Evolutionary conservation across 2,329 filamentous ascomycete species (phyloP).

Genomic region (Fusarium sp.): DNA sequence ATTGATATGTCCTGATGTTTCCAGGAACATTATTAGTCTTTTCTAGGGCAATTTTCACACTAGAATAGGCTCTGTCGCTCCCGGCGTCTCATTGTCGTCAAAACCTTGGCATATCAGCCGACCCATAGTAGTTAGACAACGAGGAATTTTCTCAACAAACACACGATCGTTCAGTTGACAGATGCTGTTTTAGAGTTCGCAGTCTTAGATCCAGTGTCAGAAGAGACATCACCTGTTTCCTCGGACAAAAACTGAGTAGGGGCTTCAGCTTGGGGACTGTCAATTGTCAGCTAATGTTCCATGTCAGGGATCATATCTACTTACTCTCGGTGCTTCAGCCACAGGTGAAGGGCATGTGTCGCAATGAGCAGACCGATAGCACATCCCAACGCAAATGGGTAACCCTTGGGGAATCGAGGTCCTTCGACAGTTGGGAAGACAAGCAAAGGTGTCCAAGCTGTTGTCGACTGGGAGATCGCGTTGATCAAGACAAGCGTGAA

Average conservation of each 20-base stretch:
- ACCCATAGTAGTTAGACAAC: too few relatives aligned
- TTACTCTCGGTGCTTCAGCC: conserved; percentile 39
- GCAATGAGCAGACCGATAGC: conserved; percentile 46
- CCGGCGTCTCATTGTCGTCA: rapidly evolving
- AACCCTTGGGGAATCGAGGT: conserved; percentile 56
- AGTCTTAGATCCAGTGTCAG: not conserved
- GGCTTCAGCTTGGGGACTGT: not conserved
- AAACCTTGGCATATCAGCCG: too few relatives aligned
- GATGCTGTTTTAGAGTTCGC: not conserved
- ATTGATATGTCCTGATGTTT: rapidly evolving
- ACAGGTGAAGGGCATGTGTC: conserved; percentile 39
- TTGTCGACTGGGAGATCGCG: conserved; percentile 63
- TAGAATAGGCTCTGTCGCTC: rapidly evolving
- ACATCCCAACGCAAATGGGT: conserved; percentile 50
- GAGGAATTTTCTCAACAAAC: too few relatives aligned
- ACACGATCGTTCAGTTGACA: not conserved
- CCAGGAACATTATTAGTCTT: rapidly evolving
- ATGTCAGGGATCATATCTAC: not conserved
- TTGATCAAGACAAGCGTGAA: conserved; percentile 64
- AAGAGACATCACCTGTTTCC: not conserved
- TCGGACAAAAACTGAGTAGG: not conserved
- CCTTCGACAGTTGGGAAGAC: conserved; percentile 59
- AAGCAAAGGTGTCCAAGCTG: conserved; percentile 65
- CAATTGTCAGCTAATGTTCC: not conserved
- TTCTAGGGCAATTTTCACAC: rapidly evolving